phyloP scores from a whole-genome alignment of 2,329 filamentous ascomycete genomes.

The Fulvia fulva region DNA sequence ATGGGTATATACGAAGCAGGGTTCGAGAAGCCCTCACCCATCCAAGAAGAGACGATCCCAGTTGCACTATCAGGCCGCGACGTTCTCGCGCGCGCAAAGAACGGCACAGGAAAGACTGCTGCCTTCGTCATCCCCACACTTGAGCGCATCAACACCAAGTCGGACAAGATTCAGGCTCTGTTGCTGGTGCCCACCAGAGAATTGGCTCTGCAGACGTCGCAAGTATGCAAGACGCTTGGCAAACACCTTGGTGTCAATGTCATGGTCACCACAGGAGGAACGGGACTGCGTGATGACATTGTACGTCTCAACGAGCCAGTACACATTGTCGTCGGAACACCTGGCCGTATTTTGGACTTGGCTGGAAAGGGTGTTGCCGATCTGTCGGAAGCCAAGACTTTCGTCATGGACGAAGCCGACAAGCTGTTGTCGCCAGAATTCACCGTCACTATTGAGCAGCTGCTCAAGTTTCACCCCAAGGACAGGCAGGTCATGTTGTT shows the following conservation, averaged over 20 bases:
- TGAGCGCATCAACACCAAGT: slow-evolving; percentile 94
- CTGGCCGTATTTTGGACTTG: slow-evolving; percentile 90
- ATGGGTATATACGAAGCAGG: slow-evolving; percentile 99
- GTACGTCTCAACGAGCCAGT: slow-evolving; percentile 90
- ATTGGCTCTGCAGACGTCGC: slow-evolving; percentile 94
- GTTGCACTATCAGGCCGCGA: slow-evolving; percentile 93
- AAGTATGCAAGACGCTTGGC: slow-evolving; percentile 97
- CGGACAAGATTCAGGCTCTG: slow-evolving; percentile 91
- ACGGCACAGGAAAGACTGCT: slow-evolving; percentile 96
- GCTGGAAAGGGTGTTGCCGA: slow-evolving; percentile 96
- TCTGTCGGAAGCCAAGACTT: slow-evolving; percentile 91
- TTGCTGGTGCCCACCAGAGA: slow-evolving; percentile 96
- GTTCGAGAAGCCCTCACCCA: slow-evolving; percentile 97
- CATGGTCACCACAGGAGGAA: slow-evolving; percentile 98
- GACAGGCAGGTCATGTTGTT: slow-evolving; percentile 99
- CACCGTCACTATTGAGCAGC: slow-evolving; percentile 93
- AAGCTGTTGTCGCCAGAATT: slow-evolving; percentile 96
- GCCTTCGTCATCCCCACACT: slow-evolving; percentile 95
- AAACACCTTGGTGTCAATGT: slow-evolving; percentile 97
- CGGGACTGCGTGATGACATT: slow-evolving; percentile 92
- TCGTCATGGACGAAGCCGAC: slow-evolving; percentile 99
- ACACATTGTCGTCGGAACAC: slow-evolving; percentile 96
- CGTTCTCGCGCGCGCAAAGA: slow-evolving; percentile 94
- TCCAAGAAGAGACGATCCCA: slow-evolving; percentile 98
- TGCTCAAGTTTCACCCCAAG: slow-evolving; percentile 91